These are phyloP conservation scores for Meredithiella fracta DNA, from an alignment of 2,329 filamentous ascomycete species.

Conservation along the genomic window DNA sequence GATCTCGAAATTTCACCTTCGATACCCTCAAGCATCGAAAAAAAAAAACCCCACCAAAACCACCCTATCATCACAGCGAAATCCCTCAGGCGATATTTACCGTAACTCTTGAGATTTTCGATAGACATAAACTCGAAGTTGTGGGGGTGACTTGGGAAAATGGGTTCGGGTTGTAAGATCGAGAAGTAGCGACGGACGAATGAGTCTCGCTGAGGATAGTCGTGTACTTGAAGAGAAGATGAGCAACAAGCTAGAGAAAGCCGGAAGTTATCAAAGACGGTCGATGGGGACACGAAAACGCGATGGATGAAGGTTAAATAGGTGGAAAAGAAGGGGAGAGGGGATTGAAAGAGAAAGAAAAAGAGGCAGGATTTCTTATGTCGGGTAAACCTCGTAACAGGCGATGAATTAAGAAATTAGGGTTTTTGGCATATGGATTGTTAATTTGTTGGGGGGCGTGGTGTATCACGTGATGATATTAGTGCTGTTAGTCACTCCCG, in stretches of 20 bases:
- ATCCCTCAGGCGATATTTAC: constrained; percentile 29
- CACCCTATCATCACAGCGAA: background rate
- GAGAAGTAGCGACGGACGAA: constrained; percentile 35
- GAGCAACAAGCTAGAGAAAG: constrained; percentile 5
- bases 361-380: constrained; percentile 11
- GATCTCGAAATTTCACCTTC: too few relatives aligned
- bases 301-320: background rate
- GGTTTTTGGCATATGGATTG: background rate
- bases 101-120: constrained; percentile 96
- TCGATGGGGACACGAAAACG: background rate
- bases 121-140: constrained; percentile 93
- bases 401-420: background rate
- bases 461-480: background rate
- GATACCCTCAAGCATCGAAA: too few relatives aligned
- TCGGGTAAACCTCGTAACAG: background rate
- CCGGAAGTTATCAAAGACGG: background rate
- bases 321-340: constrained; percentile 8
- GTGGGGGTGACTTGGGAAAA: constrained; percentile 40
- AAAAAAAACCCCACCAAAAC: too few relatives aligned
- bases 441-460: background rate
- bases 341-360: background rate
- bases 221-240: constrained; percentile 11
- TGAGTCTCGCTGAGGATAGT: constrained; percentile 28
- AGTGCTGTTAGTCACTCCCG: background rate
- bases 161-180: constrained; percentile 28